Conservation (phyloP, 1,139 yeast genomes). For the Sugiyamaella paludigena region DNA sequence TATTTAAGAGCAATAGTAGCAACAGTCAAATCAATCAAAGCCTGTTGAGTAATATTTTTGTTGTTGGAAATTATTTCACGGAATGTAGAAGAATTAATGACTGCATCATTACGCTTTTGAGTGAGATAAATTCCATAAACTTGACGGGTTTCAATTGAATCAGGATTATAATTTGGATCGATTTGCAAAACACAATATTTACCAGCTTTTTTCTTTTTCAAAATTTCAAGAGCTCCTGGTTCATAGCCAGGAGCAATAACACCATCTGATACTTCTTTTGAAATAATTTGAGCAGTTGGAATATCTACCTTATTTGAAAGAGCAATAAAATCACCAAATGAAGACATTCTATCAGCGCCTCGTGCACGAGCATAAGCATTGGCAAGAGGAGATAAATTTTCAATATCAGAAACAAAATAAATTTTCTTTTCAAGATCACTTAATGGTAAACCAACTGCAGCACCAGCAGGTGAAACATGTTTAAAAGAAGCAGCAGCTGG, state of each 20-base stretch:
- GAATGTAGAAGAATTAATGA: slow-evolving; percentile 82
- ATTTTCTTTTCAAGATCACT: slow-evolving; percentile 88
- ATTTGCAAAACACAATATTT: slow-evolving; percentile 95
- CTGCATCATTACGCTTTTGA: slow-evolving; percentile 97
- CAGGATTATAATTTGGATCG: slow-evolving; percentile 91
- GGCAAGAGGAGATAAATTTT: slow-evolving; percentile 92
- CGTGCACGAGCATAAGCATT: slow-evolving; percentile 98
- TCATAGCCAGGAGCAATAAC: slow-evolving; percentile 97
- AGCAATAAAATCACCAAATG: slow-evolving; percentile 98
- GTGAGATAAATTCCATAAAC: slow-evolving; percentile 93
- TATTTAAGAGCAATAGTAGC: slow-evolving; percentile 96
- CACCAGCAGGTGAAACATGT: slow-evolving; percentile 99
- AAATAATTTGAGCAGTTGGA: slow-evolving; percentile 94
- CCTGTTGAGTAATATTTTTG: slow-evolving; percentile 87
- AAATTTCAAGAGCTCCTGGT: slow-evolving; percentile 84
- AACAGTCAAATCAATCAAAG: slow-evolving; percentile 86
- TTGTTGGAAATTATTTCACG: slow-evolving; percentile 87
- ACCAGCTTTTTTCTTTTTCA: slow-evolving; percentile 92
- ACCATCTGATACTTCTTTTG: slow-evolving; percentile 97
- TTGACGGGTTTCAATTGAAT: slow-evolving; percentile 79
- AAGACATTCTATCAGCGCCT: slow-evolving; percentile 99
- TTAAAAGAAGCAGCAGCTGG: slow-evolving; percentile 99
- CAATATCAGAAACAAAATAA: slow-evolving; percentile 92
- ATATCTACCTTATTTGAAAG: slow-evolving; percentile 92
- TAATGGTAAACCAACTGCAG: slow-evolving; percentile 93